Evolutionary conservation across 2,329 filamentous ascomycete genomes (phyloP).

Genomic region (Verticillium albo-atrum): DNA sequence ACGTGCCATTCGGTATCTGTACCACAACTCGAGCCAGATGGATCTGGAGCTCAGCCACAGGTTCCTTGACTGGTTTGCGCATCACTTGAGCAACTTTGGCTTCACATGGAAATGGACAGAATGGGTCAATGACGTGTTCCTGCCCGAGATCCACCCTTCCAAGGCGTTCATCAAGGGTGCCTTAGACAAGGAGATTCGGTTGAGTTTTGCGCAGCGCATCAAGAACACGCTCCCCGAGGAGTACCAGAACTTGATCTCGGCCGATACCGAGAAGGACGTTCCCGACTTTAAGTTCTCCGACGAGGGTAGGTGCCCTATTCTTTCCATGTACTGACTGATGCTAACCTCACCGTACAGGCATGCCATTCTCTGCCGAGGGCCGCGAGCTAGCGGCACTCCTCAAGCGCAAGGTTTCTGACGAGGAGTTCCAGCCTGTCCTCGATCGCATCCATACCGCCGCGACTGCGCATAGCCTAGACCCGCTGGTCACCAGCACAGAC

Average conservation of each 20-base stretch:
- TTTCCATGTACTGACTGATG: background rate
- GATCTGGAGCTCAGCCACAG: constrained; percentile 83
- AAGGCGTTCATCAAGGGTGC: constrained; percentile 91
- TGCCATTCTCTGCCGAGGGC: constrained; percentile 81
- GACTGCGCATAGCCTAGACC: constrained; percentile 65
- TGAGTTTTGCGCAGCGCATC: constrained; percentile 95
- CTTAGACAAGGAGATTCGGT: constrained; percentile 91
- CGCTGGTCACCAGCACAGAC: constrained; percentile 82
- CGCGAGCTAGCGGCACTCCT: constrained; percentile 75
- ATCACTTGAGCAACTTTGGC: constrained; percentile 97
- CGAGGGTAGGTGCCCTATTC: constrained; percentile 51
- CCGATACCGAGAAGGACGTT: constrained; percentile 91
- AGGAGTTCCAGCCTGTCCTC: constrained; percentile 80
- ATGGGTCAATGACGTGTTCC: constrained; percentile 82
- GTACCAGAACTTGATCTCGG: constrained; percentile 75
- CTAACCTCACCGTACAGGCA: constrained; percentile 44
- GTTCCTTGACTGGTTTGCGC: constrained; percentile 96
- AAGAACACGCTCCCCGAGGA: constrained; percentile 85
- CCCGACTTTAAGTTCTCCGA: constrained; percentile 89
- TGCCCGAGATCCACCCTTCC: constrained; percentile 74
- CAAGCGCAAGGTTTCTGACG: constrained; percentile 77
- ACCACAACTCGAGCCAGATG: constrained; percentile 74
- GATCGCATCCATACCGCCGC: constrained; percentile 78
- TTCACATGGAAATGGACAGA: constrained; percentile 99
- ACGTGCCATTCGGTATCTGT: constrained; percentile 86